These are phyloP conservation scores for Globisporangium camurandrum DNA, from an alignment of 352 stramenopile species.

Conservation along the genomic window DNA sequence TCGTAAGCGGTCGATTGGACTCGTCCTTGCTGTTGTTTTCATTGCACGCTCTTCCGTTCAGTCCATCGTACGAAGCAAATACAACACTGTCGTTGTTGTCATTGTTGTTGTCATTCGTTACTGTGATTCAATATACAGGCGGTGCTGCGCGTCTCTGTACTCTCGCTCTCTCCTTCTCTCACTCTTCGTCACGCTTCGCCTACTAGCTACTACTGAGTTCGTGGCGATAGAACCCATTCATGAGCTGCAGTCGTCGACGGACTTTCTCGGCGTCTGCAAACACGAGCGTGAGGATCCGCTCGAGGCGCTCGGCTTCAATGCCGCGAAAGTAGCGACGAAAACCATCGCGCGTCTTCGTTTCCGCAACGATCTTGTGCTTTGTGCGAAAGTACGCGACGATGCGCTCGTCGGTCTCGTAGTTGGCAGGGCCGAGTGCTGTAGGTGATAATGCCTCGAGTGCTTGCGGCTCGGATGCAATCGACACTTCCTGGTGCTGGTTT, in stretches of 20 bases:
- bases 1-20: slow-evolving; percentile 74
- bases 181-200: background rate
- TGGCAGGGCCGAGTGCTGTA: slow-evolving; percentile 39
- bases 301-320: slow-evolving; percentile 41
- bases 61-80: no score
- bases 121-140: no score
- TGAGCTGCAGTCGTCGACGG: slow-evolving; percentile 55
- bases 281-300: slow-evolving; percentile 34
- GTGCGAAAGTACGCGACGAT: slow-evolving; percentile 44
- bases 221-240: slow-evolving; percentile 45
- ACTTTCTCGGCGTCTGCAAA: slow-evolving; percentile 52
- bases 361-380: slow-evolving; percentile 26
- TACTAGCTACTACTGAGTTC: slow-evolving; percentile 5
- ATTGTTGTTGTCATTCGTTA: no score
- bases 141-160: no score
- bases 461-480: background rate
- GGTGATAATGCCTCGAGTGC: no score
- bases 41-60: no score
- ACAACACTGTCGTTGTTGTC: no score
- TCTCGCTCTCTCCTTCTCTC: background rate
- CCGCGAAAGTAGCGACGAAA: slow-evolving; percentile 62
- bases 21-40: no score
- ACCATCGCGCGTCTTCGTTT: slow-evolving; percentile 67
- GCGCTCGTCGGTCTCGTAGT: slow-evolving; percentile 31
- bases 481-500: slow-evolving; percentile 8